Percentiles rank a stretch among this genome's conserved stretches.
These are phyloP conservation scores for Fomitopsis pinicola DNA, from an alignment of 1,284 basidiomycete genomes.

Conservation along the genomic window DNA sequence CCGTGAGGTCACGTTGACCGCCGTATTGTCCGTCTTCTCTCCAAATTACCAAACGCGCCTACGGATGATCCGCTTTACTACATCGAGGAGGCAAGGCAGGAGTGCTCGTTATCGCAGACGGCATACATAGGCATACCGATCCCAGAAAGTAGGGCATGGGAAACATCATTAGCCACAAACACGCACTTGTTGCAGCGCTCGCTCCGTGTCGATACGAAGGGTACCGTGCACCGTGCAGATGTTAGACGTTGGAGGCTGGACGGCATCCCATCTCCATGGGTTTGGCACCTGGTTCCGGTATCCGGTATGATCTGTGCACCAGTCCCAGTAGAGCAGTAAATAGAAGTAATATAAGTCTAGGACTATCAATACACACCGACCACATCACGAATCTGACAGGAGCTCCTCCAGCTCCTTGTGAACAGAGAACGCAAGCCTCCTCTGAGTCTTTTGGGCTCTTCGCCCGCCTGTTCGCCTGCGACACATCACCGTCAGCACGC, in stretches of 20 bases:
- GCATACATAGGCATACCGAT: too few species aligned
- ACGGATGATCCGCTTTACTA: not conserved
- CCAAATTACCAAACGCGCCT: not conserved
- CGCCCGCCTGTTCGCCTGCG: conserved; percentile 82
- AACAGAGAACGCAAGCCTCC: conserved; percentile 83
- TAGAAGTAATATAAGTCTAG: not conserved
- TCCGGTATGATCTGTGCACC: not conserved
- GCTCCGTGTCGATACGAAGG: too few species aligned
- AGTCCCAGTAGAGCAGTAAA: not conserved
- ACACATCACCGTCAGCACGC: conserved; percentile 5
- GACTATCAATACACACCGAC: not conserved
- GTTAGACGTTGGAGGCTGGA: too few species aligned
- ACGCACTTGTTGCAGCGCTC: too few species aligned
- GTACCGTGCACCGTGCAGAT: too few species aligned
- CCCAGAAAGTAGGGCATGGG: too few species aligned
- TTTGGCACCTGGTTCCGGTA: too few species aligned
- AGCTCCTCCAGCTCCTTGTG: conserved; percentile 58
- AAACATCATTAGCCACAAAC: not conserved
- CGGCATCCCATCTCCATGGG: too few species aligned
- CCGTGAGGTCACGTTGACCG: not conserved
- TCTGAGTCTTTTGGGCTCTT: conserved; percentile 86
- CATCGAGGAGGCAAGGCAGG: not conserved
- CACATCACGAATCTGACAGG: conserved; percentile 7
- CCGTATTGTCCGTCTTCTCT: not conserved
- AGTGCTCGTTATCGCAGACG: not conserved